phyloP scores from a whole-genome alignment of 768 basidiomycete genomes.

The Pleurotus giganteus region DNA sequence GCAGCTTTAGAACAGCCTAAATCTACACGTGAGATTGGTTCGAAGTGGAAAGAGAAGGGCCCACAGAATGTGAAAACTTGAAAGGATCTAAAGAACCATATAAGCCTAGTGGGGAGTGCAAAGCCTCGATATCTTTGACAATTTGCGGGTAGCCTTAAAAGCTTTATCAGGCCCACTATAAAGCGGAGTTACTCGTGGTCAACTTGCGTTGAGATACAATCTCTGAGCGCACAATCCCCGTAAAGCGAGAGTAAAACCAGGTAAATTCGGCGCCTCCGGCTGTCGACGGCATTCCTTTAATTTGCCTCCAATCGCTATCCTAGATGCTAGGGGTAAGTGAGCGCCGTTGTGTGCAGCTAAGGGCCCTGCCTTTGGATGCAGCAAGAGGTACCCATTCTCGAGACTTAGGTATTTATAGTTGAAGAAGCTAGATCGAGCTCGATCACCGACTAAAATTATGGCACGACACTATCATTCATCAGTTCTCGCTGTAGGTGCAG shows the following conservation, averaged over 20 bases:
- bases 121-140: neutral
- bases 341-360: neutral
- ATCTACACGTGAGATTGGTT: neutral
- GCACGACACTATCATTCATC: neutral
- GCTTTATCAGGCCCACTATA: neutral
- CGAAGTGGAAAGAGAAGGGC: neutral
- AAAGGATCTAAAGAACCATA: neutral
- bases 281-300: neutral
- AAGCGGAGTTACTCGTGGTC: neutral
- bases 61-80: neutral
- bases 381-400: neutral
- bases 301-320: neutral
- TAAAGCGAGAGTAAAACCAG: neutral
- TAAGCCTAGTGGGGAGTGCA: neutral
- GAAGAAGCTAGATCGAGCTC: neutral
- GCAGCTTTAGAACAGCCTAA: conserved; percentile 16
- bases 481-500: neutral
- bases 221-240: neutral
- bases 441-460: neutral
- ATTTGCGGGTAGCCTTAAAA: neutral
- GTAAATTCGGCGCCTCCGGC: neutral
- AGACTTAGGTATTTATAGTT: neutral
- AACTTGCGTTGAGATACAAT: neutral
- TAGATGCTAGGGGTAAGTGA: neutral
- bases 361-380: neutral